Base-by-base conservation (phyloP, 2,329 filamentous ascomycete genomes). In the Aspergillus amoenus region DNA sequence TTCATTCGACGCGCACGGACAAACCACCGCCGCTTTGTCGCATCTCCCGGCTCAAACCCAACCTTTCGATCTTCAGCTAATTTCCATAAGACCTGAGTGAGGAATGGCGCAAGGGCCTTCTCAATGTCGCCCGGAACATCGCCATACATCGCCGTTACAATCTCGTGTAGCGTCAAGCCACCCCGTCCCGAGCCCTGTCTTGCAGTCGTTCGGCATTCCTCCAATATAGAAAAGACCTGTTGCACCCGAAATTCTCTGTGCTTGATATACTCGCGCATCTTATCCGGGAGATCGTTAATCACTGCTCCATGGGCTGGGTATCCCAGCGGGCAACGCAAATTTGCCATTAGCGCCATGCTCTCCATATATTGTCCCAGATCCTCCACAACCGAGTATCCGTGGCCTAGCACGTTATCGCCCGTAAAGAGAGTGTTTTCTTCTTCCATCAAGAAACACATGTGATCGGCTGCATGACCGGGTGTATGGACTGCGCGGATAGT, bases 341-440 rank as follows among this genome's bases (percentile, higher is more conserved):
- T 44, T 2, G 61, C 54, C 76, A 79, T 78, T 8, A 59, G 64
- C 3, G 60, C 60, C 8, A 79, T 65, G 12, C 63, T 69, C 5
- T 55, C 52, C 70, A 79, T 75, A 55, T 68, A 80, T 3, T 57
- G 58, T 3, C 69, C 65, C 0, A 80, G 64, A 44, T 79, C 68
- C 59, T 79, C 75, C 0, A 76, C 73, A 0, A 71, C 77, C 27
- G 65, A 70, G 18, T 67, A 73, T 1, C 78, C 78, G 43, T 77
- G 88, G 0, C 90, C 90, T 0, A 93, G 80, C 1, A 93, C 84
- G 65, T 91, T 93, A 72, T 93, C 90, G 2, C 87, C 90, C 0
- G 90, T 92, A 69, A 93, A 91, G 78, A 93, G 84, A 47, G 88
- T 87, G 56, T 89, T 81, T 68, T 93, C 81, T 63, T 92, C 88